These are phyloP conservation scores for Leucosporidium yakuticum DNA, from an alignment of 768 basidiomycete genomes.

Conservation along the genomic window DNA sequence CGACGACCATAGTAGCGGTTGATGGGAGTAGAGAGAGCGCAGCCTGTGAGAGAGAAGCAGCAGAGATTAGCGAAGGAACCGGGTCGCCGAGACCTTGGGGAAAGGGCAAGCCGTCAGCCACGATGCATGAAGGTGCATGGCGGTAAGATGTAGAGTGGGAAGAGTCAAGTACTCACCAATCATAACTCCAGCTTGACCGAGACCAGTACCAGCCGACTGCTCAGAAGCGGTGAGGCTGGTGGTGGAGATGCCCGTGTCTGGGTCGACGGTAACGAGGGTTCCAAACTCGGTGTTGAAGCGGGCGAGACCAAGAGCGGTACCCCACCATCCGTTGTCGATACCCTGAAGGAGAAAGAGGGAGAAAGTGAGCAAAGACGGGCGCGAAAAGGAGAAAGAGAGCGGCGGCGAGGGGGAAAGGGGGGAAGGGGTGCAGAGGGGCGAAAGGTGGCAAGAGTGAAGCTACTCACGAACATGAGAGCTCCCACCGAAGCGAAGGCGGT, in stretches of 20 bases:
- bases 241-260: neutral
- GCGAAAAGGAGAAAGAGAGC: neutral
- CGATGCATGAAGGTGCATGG: no score
- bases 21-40: slow-evolving; percentile 27
- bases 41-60: slow-evolving; percentile 9
- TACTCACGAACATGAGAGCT: slow-evolving; percentile 26
- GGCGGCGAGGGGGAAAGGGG: no score
- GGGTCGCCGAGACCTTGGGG: no score
- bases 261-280: neutral
- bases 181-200: slow-evolving; percentile 5
- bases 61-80: neutral
- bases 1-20: slow-evolving; percentile 25
- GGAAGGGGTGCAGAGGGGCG: no score
- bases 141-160: no score
- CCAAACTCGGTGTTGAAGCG: slow-evolving; percentile 28
- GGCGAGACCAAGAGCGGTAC: neutral
- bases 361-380: neutral
- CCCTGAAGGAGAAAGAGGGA: neutral
- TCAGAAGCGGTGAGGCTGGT: neutral
- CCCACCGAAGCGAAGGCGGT: slow-evolving; percentile 29
- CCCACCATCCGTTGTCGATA: slow-evolving; percentile 15
- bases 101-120: neutral
- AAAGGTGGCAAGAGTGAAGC: neutral
- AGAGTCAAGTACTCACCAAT: neutral
- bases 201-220: slow-evolving; percentile 4